A percentile compares a stretch with the other conserved stretches of the same genome.
Evolutionary conservation across 2,329 filamentous ascomycete genomes (phyloP).

Genomic region (Penicillium sumatraense): DNA sequence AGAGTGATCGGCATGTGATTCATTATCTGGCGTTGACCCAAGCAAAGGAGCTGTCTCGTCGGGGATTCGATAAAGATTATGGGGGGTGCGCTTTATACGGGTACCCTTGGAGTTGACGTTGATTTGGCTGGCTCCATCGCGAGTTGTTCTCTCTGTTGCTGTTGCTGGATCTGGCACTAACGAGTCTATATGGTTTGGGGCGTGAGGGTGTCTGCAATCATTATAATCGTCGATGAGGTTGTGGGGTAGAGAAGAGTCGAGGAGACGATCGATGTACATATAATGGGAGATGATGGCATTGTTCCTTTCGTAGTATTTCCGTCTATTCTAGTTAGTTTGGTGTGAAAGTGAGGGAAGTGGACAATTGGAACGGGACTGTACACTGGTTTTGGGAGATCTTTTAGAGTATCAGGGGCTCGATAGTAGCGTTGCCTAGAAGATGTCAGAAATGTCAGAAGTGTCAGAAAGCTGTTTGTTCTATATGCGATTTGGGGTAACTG

Average conservation of each 20-base stretch:
- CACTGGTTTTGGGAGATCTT: constrained; percentile 72
- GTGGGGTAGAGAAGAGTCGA: constrained; percentile 92
- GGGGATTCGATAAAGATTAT: constrained; percentile 77
- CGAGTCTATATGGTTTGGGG: constrained; percentile 32
- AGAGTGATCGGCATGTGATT: constrained; percentile 52
- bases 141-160: constrained; percentile 36
- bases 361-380: constrained; percentile 46
- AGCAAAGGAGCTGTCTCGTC: constrained; percentile 38
- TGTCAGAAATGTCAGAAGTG: neutral
- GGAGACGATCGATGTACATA: constrained; percentile 85
- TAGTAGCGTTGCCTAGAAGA: constrained; percentile 71
- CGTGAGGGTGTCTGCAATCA: constrained; percentile 34
- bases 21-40: constrained; percentile 62
- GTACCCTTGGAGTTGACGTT: constrained; percentile 20
- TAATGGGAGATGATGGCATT: constrained; percentile 91
- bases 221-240: constrained; percentile 86
- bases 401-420: constrained; percentile 77
- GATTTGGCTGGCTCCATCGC: constrained; percentile 57
- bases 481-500: no score
- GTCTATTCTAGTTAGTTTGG: constrained; percentile 48
- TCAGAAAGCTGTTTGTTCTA: no score
- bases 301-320: constrained; percentile 84
- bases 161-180: constrained; percentile 17
- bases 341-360: neutral
- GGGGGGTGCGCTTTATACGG: constrained; percentile 74